These are phyloP conservation scores for Phoma sp. DNA, from an alignment of 2,329 filamentous ascomycete genomes.

Conservation along the genomic window DNA sequence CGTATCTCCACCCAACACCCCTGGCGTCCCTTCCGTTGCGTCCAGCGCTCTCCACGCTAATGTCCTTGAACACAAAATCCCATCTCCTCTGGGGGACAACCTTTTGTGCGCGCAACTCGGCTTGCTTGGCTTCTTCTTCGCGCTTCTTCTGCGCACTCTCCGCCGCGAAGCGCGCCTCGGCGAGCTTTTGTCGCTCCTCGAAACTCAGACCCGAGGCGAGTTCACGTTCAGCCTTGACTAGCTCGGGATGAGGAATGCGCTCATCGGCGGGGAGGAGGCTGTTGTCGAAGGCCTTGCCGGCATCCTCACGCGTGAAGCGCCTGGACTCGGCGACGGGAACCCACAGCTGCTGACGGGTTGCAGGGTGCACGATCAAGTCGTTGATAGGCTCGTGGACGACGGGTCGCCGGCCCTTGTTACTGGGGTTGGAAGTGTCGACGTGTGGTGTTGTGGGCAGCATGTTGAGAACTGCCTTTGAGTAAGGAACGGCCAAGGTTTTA, in stretches of 20 bases:
- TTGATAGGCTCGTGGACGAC: constrained; percentile 66
- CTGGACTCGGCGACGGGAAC: constrained; percentile 69
- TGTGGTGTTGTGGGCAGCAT: constrained; percentile 77
- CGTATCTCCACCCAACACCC: constrained; percentile 66
- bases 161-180: constrained; percentile 34
- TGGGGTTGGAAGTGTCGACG: constrained; percentile 36
- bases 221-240: constrained; percentile 56
- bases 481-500: constrained; percentile 77
- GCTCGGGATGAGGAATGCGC: constrained; percentile 68
- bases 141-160: constrained; percentile 48
- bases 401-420: constrained; percentile 46
- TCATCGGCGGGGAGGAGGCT: constrained; percentile 67
- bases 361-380: constrained; percentile 65
- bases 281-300: constrained; percentile 65
- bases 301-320: constrained; percentile 69
- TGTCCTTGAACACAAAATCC: constrained; percentile 66
- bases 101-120: constrained; percentile 53
- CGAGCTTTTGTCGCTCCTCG: constrained; percentile 44
- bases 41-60: constrained; percentile 63
- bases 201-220: constrained; percentile 35
- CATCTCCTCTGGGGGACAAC: constrained; percentile 59
- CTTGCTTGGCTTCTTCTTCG: constrained; percentile 51
- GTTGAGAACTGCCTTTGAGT: constrained; percentile 73
- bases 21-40: constrained; percentile 59
- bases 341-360: constrained; percentile 64